A percentile compares a stretch with the other conserved stretches of the same genome.
phyloP scores from a whole-genome alignment of 2,329 filamentous ascomycete genomes.

The Sclerotinia trifoliorum region DNA sequence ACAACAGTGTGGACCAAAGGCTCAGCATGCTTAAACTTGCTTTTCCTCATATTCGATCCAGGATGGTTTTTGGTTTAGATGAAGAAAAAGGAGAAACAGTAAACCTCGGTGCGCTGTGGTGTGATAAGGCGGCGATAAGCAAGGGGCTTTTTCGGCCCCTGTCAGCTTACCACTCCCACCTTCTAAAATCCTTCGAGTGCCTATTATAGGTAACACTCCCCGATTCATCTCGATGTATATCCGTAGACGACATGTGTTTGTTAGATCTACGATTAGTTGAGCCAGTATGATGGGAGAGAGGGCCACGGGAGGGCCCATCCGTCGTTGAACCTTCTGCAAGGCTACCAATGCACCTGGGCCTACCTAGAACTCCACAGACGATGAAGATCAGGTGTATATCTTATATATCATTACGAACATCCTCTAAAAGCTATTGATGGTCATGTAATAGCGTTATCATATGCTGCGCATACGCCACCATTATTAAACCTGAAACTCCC shows the following conservation, averaged over 20 bases:
- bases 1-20: neutral
- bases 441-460: neutral
- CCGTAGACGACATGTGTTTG: neutral
- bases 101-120: slow-evolving; percentile 12
- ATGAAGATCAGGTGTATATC: neutral
- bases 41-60: neutral
- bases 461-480: slow-evolving; percentile 8
- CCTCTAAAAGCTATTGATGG: slow-evolving; percentile 7
- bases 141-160: neutral
- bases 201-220: neutral
- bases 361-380: neutral
- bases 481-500: slow-evolving; percentile 11
- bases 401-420: neutral
- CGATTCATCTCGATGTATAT: neutral
- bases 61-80: neutral
- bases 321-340: neutral
- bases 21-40: neutral
- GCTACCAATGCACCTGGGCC: neutral
- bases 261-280: neutral
- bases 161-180: slow-evolving; percentile 13
- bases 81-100: neutral
- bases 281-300: neutral
- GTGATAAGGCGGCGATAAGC: slow-evolving; percentile 15
- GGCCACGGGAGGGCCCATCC: neutral
- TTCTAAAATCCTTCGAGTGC: slow-evolving; percentile 8